Evolutionary conservation across 352 stramenopile genomes (phyloP).

Genomic region (Pythium rishiriense): DNA sequence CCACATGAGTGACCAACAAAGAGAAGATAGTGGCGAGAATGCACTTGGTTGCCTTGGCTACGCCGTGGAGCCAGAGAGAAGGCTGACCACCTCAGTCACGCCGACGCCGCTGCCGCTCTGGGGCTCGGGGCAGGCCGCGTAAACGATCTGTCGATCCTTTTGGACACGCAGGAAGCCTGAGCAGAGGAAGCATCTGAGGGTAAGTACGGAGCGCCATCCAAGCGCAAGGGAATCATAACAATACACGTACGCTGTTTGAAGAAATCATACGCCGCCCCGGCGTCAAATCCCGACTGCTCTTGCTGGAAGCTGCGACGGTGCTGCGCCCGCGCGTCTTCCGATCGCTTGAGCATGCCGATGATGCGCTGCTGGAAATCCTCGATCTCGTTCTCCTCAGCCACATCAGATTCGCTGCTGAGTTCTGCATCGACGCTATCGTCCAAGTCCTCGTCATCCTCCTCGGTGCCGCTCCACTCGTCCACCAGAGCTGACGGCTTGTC

Average conservation of each 20-base stretch:
- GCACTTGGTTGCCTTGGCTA: too few relatives aligned
- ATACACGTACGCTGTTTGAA: slow-evolving; percentile 70
- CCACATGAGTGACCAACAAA: too few relatives aligned
- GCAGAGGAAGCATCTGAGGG: too few relatives aligned
- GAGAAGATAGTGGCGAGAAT: too few relatives aligned
- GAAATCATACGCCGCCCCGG: slow-evolving; percentile 56
- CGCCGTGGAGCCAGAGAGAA: too few relatives aligned
- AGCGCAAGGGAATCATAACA: too few relatives aligned
- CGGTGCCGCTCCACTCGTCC: slow-evolving; percentile 25
- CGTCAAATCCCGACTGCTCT: slow-evolving; percentile 54
- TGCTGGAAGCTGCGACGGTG: slow-evolving; percentile 54
- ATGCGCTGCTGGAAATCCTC: slow-evolving; percentile 52
- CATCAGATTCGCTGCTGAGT: background rate
- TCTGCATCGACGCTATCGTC: slow-evolving; percentile 7
- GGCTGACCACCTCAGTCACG: slow-evolving; percentile 21
- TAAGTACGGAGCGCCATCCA: too few relatives aligned
- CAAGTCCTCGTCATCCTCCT: slow-evolving; percentile 17
- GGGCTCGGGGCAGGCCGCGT: slow-evolving; percentile 28
- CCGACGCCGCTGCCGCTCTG: slow-evolving; percentile 3
- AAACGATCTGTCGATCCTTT: slow-evolving; percentile 24
- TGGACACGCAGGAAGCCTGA: slow-evolving; percentile 32
- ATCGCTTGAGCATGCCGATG: slow-evolving; percentile 53
- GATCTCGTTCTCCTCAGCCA: slow-evolving; percentile 22
- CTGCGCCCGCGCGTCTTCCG: slow-evolving; percentile 41
- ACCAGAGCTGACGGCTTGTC: slow-evolving; percentile 10